Evolutionary conservation across 768 basidiomycete species (phyloP).

Genomic region (Punctularia strigosozonata): DNA sequence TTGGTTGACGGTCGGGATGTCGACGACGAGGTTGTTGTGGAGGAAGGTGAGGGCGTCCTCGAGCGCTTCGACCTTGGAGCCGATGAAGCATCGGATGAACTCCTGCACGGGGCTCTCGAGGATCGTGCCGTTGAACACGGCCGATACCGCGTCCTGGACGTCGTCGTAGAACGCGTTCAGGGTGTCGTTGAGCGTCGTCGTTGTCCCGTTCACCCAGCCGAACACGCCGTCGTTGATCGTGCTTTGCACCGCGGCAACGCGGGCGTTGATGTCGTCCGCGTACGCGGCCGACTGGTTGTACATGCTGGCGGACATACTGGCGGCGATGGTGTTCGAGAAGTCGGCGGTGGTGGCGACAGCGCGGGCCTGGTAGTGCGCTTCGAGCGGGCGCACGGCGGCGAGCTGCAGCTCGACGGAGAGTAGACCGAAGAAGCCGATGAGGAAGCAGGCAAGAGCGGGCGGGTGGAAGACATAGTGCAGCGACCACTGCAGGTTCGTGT

Average conservation of each 20-base stretch:
- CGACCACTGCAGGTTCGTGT: conserved; percentile 77
- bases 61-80: conserved; percentile 80
- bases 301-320: conserved; percentile 75
- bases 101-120: conserved; percentile 74
- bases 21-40: conserved; percentile 72
- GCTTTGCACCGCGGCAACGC: conserved; percentile 57
- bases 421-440: conserved; percentile 87
- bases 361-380: conserved; percentile 49
- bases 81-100: conserved; percentile 83
- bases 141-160: conserved; percentile 64
- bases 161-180: conserved; percentile 81
- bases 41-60: conserved; percentile 87
- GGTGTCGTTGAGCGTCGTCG: conserved; percentile 77
- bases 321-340: conserved; percentile 61
- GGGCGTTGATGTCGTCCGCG: conserved; percentile 64
- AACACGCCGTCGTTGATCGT: conserved; percentile 82
- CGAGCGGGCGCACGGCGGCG: conserved; percentile 62
- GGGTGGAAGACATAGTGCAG: conserved; percentile 86
- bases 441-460: conserved; percentile 80
- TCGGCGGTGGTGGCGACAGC: conserved; percentile 49
- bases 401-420: conserved; percentile 83
- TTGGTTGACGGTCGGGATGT: conserved; percentile 70
- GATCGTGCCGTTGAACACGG: conserved; percentile 76
- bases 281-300: conserved; percentile 69
- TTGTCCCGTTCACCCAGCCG: conserved; percentile 91